A percentile compares a stretch with the other conserved stretches of the same genome.
Conservation (phyloP, 192 early-diverging fungal genomes). For the Cladochytrium replicatum region DNA sequence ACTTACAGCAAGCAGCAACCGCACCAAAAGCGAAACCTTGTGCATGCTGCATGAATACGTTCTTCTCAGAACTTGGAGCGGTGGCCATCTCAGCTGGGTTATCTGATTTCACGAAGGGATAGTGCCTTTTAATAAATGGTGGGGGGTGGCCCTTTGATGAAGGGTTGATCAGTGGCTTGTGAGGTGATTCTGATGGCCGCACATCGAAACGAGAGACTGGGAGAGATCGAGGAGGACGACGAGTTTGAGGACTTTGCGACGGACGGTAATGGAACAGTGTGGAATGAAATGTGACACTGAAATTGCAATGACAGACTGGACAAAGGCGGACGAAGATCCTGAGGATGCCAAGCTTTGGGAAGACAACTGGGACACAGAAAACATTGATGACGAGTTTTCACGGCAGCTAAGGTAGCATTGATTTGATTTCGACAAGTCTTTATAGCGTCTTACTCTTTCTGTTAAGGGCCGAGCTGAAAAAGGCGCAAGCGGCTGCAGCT, state of each 20-base stretch:
- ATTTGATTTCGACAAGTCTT: too few species aligned
- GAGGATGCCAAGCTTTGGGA: conserved; percentile 65
- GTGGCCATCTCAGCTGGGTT: too few species aligned
- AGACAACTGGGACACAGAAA: conserved; percentile 88
- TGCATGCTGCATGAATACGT: conserved; percentile 15
- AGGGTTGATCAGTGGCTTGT: too few species aligned
- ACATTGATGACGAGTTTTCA: conserved; percentile 86
- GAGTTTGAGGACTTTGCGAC: conserved; percentile 88
- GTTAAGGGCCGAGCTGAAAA: too few species aligned
- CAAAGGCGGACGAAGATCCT: conserved; percentile 63
- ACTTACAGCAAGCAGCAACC: conserved; percentile 64
- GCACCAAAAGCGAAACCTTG: conserved; percentile 67
- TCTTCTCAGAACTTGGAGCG: too few species aligned
- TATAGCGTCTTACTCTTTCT: too few species aligned
- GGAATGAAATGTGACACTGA: background rate
- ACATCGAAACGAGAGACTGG: too few species aligned
- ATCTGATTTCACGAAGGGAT: too few species aligned
- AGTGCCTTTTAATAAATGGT: too few species aligned
- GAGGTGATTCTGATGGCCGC: too few species aligned
- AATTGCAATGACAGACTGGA: conserved; percentile 57
- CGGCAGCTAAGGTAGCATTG: conserved; percentile 63
- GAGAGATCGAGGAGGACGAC: conserved; percentile 89
- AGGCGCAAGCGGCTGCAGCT: too few species aligned
- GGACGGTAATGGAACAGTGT: conserved; percentile 49
- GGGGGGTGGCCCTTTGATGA: too few species aligned